phyloP scores from a whole-genome alignment of 2,329 filamentous ascomycete genomes.

The Alternaria arbusti region DNA sequence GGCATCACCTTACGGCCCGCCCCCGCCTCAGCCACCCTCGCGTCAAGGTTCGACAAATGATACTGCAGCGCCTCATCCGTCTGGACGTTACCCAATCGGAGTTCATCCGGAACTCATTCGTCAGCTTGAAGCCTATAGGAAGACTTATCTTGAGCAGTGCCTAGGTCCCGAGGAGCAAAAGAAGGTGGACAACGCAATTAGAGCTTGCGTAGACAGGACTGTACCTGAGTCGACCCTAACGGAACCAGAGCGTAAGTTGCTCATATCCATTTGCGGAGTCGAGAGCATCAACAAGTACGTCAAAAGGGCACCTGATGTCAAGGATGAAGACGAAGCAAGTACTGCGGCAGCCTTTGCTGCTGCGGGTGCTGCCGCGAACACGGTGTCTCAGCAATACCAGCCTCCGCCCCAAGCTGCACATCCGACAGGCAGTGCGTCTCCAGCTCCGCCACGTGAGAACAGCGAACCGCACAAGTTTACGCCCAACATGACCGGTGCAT shows the following conservation, averaged over 20 bases:
- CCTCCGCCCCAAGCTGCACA: constrained; percentile 4
- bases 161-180: constrained; percentile 31
- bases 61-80: constrained; percentile 23
- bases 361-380: constrained; percentile 37
- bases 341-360: constrained; percentile 45
- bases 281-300: constrained; percentile 23
- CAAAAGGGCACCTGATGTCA: constrained; percentile 13
- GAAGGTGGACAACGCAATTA: constrained; percentile 45
- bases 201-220: constrained; percentile 37
- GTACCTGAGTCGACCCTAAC: constrained; percentile 32
- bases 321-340: constrained; percentile 28
- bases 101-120: constrained; percentile 38
- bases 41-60: constrained; percentile 10
- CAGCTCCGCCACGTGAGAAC: constrained; percentile 5
- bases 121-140: constrained; percentile 44
- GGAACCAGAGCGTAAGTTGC: constrained; percentile 28
- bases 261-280: constrained; percentile 34
- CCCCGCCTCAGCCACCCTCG: constrained; percentile 13
- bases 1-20: constrained; percentile 15
- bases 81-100: constrained; percentile 39
- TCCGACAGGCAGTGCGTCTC: not conserved
- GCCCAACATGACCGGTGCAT: constrained; percentile 34
- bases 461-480: constrained; percentile 36
- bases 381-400: constrained; percentile 5
- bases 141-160: constrained; percentile 35